A percentile compares a stretch with the other conserved stretches of the same genome.
These are phyloP conservation scores for Talaromyces sp. DNA, from an alignment of 2,329 filamentous ascomycete species.

Conservation along the genomic window DNA sequence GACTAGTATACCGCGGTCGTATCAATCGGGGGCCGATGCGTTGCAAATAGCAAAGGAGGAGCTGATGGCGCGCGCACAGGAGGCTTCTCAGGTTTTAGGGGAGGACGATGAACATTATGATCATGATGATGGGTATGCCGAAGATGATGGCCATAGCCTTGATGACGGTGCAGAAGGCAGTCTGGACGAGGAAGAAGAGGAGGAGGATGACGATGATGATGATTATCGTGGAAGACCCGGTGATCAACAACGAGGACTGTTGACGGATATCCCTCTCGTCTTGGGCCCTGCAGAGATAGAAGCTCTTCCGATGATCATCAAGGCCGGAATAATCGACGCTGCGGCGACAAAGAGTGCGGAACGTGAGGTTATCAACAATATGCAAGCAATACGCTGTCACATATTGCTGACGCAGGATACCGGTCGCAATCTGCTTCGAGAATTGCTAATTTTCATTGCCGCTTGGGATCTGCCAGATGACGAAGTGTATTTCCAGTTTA, in stretches of 20 bases:
- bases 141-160: constrained; percentile 42
- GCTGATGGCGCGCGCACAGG: constrained; percentile 50
- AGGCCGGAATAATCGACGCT: constrained; percentile 87
- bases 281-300: constrained; percentile 94
- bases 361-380: constrained; percentile 63
- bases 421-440: constrained; percentile 81
- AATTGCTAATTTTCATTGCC: constrained; percentile 92
- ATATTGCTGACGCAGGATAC: constrained; percentile 87
- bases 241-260: constrained; percentile 66
- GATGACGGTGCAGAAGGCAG: constrained; percentile 45
- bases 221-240: constrained; percentile 52
- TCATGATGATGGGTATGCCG: constrained; percentile 39
- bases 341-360: constrained; percentile 67
- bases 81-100: constrained; percentile 42
- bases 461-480: constrained; percentile 95
- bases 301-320: constrained; percentile 94
- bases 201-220: constrained; percentile 55
- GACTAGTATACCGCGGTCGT: constrained; percentile 47
- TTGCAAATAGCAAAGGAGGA: constrained; percentile 54
- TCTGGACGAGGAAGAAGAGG: constrained; percentile 49
- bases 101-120: constrained; percentile 46
- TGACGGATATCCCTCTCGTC: constrained; percentile 93
- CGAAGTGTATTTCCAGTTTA: constrained; percentile 93
- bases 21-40: constrained; percentile 50
- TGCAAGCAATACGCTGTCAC: constrained; percentile 86